phyloP scores from a whole-genome alignment of 495 filamentous ascomycete species.

The Corynascus novoguineensis region DNA sequence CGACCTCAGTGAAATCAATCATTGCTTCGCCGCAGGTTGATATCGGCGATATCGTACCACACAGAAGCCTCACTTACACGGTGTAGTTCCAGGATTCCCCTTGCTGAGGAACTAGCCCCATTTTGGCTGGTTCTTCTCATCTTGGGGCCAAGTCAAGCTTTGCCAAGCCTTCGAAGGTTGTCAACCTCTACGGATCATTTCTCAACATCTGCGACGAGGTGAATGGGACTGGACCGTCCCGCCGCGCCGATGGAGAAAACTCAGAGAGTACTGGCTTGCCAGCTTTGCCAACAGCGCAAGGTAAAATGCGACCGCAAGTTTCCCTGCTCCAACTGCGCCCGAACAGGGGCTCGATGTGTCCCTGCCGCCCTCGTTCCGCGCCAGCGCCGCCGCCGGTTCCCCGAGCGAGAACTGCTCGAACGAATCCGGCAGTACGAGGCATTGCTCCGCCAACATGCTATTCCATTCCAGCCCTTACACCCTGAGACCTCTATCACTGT shows the following conservation, averaged over 20 bases:
- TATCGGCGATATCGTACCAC: too few species aligned
- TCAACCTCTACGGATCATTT: neutral
- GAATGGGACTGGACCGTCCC: neutral
- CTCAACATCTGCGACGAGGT: too few species aligned
- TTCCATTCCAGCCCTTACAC: slow-evolving; percentile 51
- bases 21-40: too few species aligned
- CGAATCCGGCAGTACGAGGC: slow-evolving; percentile 49
- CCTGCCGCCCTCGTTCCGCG: slow-evolving; percentile 40
- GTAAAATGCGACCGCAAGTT: slow-evolving; percentile 53
- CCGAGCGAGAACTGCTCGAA: slow-evolving; percentile 51
- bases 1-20: too few species aligned
- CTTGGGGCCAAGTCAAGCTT: neutral
- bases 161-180: neutral
- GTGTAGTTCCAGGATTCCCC: too few species aligned
- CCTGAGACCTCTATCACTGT: neutral
- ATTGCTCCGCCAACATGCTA: slow-evolving; percentile 46
- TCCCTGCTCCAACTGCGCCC: slow-evolving; percentile 50
- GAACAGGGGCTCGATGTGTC: slow-evolving; percentile 40
- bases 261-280: slow-evolving; percentile 48
- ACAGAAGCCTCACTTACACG: too few species aligned
- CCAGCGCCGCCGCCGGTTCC: slow-evolving; percentile 45
- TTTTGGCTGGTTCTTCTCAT: neutral
- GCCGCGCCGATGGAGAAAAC: neutral
- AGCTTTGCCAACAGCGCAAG: slow-evolving; percentile 54
- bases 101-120: neutral